These are phyloP conservation scores for Monosporascus ibericus DNA, from an alignment of 2,329 filamentous ascomycete genomes.

Conservation along the genomic window DNA sequence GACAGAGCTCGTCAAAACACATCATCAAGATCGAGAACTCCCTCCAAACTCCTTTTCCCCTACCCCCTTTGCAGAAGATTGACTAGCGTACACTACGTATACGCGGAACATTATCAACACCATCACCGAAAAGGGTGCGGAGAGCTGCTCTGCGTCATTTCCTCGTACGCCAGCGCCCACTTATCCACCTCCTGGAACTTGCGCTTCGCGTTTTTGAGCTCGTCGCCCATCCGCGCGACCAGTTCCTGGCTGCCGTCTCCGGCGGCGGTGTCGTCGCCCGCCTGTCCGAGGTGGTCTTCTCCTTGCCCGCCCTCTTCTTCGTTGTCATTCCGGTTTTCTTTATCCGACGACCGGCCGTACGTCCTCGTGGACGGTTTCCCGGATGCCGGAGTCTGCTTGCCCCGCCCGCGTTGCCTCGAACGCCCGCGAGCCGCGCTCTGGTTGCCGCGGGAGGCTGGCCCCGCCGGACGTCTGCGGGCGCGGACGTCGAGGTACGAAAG, in stretches of 20 bases:
- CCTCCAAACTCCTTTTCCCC: background rate
- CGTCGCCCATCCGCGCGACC: constrained; percentile 37
- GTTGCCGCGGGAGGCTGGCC: constrained; percentile 24
- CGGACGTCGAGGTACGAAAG: constrained; percentile 39
- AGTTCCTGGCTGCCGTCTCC: constrained; percentile 31
- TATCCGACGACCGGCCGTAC: constrained; percentile 50
- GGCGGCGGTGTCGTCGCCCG: constrained; percentile 23
- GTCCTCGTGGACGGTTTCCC: constrained; percentile 31
- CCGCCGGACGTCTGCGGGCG: constrained; percentile 28
- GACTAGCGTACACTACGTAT: too few species aligned
- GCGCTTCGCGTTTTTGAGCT: constrained; percentile 51
- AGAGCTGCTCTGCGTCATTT: constrained; percentile 50
- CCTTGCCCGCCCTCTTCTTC: constrained; percentile 30
- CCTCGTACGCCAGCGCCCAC: constrained; percentile 64
- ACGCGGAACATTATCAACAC: background rate
- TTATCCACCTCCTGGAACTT: constrained; percentile 66
- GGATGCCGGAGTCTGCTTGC: constrained; percentile 8
- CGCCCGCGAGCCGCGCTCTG: constrained; percentile 12
- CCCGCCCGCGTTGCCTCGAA: constrained; percentile 4
- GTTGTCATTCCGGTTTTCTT: constrained; percentile 46
- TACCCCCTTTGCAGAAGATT: background rate
- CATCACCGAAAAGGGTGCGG: constrained; percentile 43
- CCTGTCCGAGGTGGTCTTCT: constrained; percentile 31
- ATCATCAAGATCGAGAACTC: too few species aligned
- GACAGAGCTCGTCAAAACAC: too few species aligned